These are phyloP conservation scores for Beauveria medogensis DNA, from an alignment of 2,329 filamentous ascomycete genomes.

Conservation along the genomic window DNA sequence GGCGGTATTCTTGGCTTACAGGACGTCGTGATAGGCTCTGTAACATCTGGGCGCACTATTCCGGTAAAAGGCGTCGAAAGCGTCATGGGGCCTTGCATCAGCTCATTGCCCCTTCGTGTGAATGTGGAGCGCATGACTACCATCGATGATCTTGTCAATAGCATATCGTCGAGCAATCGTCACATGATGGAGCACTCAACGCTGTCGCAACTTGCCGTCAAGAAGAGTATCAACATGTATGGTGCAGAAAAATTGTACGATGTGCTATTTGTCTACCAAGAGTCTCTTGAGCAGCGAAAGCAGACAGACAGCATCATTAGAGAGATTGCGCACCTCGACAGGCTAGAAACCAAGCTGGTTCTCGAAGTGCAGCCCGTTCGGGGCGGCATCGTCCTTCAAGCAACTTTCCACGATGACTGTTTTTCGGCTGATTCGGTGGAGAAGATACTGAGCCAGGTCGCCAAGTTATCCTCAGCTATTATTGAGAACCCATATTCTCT, in stretches of 20 bases:
- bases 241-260: slow-evolving; percentile 61
- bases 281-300: slow-evolving; percentile 46
- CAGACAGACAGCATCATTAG: slow-evolving; percentile 29
- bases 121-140: slow-evolving; percentile 44
- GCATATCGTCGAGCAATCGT: slow-evolving; percentile 58
- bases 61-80: slow-evolving; percentile 61
- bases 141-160: slow-evolving; percentile 52
- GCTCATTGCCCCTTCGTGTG: slow-evolving; percentile 64
- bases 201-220: slow-evolving; percentile 62
- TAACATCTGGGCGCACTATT: slow-evolving; percentile 75
- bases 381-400: slow-evolving; percentile 32
- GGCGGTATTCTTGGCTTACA: slow-evolving; percentile 52
- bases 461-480: slow-evolving; percentile 34
- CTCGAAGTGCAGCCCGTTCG: slow-evolving; percentile 64
- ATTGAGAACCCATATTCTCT: slow-evolving; percentile 17
- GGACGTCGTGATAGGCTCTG: slow-evolving; percentile 68
- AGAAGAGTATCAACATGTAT: slow-evolving; percentile 46
- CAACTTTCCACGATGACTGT: slow-evolving; percentile 38
- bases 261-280: slow-evolving; percentile 76
- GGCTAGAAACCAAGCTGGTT: slow-evolving; percentile 66
- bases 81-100: slow-evolving; percentile 72
- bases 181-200: slow-evolving; percentile 55
- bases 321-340: slow-evolving; percentile 57
- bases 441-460: slow-evolving; percentile 53
- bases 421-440: slow-evolving; percentile 49